These are phyloP conservation scores for Penicillium egyptiacum DNA, from an alignment of 495 filamentous ascomycete species.

Conservation along the genomic window DNA sequence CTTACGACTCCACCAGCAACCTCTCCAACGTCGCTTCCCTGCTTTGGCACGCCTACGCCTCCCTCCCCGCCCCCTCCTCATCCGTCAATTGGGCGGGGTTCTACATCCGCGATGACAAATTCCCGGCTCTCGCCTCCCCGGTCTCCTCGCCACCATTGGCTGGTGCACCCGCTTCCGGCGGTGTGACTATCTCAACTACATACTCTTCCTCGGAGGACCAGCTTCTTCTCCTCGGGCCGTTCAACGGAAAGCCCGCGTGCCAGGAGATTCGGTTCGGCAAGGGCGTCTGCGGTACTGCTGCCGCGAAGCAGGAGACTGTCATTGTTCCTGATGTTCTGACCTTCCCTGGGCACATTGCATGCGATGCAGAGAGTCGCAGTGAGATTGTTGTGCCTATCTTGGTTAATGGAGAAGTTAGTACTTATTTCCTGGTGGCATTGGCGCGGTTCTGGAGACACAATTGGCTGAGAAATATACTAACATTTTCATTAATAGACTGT, in stretches of 20 bases:
- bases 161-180: slow-evolving; percentile 11
- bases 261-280: slow-evolving; percentile 77
- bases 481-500: slow-evolving; percentile 54
- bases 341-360: slow-evolving; percentile 91
- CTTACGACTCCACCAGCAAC: slow-evolving; percentile 57
- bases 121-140: slow-evolving; percentile 39
- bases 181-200: slow-evolving; percentile 30
- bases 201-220: slow-evolving; percentile 27
- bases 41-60: slow-evolving; percentile 81
- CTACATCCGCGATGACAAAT: slow-evolving; percentile 71
- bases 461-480: slow-evolving; percentile 16
- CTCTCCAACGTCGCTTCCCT: slow-evolving; percentile 81
- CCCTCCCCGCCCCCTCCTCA: slow-evolving; percentile 69
- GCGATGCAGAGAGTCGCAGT: slow-evolving; percentile 76
- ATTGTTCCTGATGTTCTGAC: slow-evolving; percentile 71
- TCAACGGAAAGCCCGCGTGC: slow-evolving; percentile 86
- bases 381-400: slow-evolving; percentile 90
- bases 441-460: background rate
- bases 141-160: slow-evolving; percentile 27
- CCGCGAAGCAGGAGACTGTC: slow-evolving; percentile 59
- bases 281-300: slow-evolving; percentile 84
- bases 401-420: slow-evolving; percentile 53
- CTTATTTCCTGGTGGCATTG: background rate
- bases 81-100: slow-evolving; percentile 90
- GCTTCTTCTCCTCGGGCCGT: slow-evolving; percentile 76